phyloP scores from a whole-genome alignment of 129 eudicot species.

The Sambucus nigra region DNA sequence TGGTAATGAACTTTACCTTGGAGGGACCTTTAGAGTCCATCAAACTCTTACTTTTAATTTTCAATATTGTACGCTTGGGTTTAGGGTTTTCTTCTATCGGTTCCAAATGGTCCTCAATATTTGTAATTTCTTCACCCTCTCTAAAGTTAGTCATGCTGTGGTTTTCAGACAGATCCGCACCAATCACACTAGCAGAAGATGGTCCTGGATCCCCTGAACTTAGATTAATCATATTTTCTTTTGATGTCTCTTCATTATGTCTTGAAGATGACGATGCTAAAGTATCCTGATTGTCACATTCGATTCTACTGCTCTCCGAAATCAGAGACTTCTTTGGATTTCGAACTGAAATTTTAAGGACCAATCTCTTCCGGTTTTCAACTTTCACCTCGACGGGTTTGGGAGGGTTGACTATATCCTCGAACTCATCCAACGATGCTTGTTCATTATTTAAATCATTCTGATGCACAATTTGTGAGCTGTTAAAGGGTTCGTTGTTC shows the following conservation, averaged over 20 bases:
- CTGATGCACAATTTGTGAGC: slow-evolving; percentile 7
- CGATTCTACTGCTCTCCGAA: slow-evolving; percentile 23
- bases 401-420: slow-evolving; percentile 25
- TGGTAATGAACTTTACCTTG: slow-evolving; percentile 5
- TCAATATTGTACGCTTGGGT: slow-evolving; percentile 35
- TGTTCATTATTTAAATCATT: slow-evolving; percentile 13
- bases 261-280: slow-evolving; percentile 25
- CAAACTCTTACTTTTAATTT: slow-evolving; percentile 32
- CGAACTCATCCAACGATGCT: slow-evolving; percentile 16
- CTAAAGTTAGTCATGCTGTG: background rate
- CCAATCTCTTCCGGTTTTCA: slow-evolving; percentile 43
- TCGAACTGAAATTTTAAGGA: slow-evolving; percentile 43
- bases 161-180: slow-evolving; percentile 8
- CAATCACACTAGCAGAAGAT: slow-evolving; percentile 19
- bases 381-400: slow-evolving; percentile 9
- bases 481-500: slow-evolving; percentile 2
- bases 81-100: slow-evolving; percentile 25
- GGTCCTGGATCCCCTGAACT: slow-evolving; percentile 8
- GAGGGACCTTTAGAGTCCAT: slow-evolving; percentile 13
- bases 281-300: slow-evolving; percentile 11
- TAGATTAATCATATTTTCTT: slow-evolving; percentile 5
- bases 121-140: slow-evolving; percentile 10
- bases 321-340: slow-evolving; percentile 23
- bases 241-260: slow-evolving; percentile 19
- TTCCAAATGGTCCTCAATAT: slow-evolving; percentile 7